Evolutionary conservation across 805 yeast species (phyloP).

Genomic region (Cyberlindnera sargentensis): DNA sequence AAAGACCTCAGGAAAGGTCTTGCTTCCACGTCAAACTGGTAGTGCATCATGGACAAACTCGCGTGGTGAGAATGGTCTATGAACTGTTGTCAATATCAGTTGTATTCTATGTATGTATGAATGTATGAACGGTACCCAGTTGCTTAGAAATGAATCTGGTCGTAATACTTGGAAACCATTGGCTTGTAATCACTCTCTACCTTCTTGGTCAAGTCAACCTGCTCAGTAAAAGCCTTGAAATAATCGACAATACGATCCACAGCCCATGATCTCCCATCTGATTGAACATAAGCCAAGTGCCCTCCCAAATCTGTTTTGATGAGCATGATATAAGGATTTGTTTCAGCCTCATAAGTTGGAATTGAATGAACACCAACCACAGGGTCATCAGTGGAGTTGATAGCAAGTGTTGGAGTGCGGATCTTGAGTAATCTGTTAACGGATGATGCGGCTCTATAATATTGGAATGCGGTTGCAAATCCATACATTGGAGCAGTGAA

Average conservation of each 20-base stretch:
- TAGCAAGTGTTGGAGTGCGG: slow-evolving; percentile 53
- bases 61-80: slow-evolving; percentile 59
- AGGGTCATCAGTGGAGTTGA: slow-evolving; percentile 65
- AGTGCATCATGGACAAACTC: slow-evolving; percentile 63
- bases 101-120: not conserved
- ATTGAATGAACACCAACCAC: slow-evolving; percentile 44
- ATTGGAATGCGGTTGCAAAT: slow-evolving; percentile 51
- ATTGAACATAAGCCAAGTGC: slow-evolving; percentile 49
- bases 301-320: slow-evolving; percentile 64
- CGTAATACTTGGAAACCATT: slow-evolving; percentile 11
- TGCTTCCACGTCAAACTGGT: slow-evolving; percentile 62
- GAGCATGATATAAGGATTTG: slow-evolving; percentile 53
- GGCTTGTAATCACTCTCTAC: slow-evolving; percentile 14
- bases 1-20: slow-evolving; percentile 8
- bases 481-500: slow-evolving; percentile 61
- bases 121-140: slow-evolving; percentile 1
- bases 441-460: slow-evolving; percentile 62
- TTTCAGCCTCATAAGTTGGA: slow-evolving; percentile 41
- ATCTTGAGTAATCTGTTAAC: slow-evolving; percentile 46
- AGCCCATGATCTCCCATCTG: slow-evolving; percentile 42
- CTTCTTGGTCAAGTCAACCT: slow-evolving; percentile 20
- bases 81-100: not conserved
- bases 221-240: slow-evolving; percentile 32
- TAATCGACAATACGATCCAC: slow-evolving; percentile 34
- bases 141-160: slow-evolving; percentile 10